Conservation (phyloP, 2,329 filamentous ascomycete genomes). For the Laburnicola sp. region DNA sequence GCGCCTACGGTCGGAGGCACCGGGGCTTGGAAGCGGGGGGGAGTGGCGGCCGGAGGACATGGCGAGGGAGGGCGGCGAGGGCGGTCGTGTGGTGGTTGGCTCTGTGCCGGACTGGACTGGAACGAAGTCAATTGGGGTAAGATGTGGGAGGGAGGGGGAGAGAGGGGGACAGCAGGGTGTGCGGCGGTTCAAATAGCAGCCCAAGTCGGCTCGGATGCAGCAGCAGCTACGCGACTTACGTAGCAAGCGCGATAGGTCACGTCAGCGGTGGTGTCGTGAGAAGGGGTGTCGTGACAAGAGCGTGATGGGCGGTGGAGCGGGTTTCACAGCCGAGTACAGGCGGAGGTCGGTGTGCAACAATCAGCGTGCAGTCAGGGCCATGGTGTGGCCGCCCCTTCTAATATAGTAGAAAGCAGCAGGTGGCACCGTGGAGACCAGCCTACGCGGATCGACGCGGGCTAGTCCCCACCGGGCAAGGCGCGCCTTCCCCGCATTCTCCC, state of each 20-base stretch:
- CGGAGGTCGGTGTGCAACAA: conserved; percentile 11
- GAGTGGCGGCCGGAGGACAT: conserved; percentile 48
- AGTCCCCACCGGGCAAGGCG: conserved; percentile 24
- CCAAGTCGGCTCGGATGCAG: not conserved
- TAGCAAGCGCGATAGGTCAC: conserved; percentile 20
- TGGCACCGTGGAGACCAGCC: conserved; percentile 15
- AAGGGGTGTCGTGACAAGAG: conserved; percentile 12
- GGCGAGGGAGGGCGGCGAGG: conserved; percentile 4
- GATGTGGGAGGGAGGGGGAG: conserved; percentile 1
- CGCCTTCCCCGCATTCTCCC: conserved; percentile 40
- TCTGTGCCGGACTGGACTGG: not conserved
- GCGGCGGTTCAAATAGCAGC: conserved; percentile 3
- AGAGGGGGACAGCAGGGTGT: not conserved
- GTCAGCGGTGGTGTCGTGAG: conserved; percentile 10
- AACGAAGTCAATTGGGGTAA: conserved; percentile 1
- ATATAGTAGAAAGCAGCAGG: conserved; percentile 30
- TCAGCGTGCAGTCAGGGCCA: conserved; percentile 3
- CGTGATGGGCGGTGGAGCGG: conserved; percentile 20
- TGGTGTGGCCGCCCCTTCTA: conserved; percentile 19
- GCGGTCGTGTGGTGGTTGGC: conserved; percentile 1
- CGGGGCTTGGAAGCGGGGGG: conserved; percentile 44
- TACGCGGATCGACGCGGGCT: conserved; percentile 13
- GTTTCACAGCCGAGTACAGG: conserved; percentile 16
- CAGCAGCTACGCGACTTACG: conserved; percentile 3
- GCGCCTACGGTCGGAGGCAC: conserved; percentile 46